Base-by-base conservation (phyloP, 1,284 basidiomycete genomes). In the Butyriboletus regius region DNA sequence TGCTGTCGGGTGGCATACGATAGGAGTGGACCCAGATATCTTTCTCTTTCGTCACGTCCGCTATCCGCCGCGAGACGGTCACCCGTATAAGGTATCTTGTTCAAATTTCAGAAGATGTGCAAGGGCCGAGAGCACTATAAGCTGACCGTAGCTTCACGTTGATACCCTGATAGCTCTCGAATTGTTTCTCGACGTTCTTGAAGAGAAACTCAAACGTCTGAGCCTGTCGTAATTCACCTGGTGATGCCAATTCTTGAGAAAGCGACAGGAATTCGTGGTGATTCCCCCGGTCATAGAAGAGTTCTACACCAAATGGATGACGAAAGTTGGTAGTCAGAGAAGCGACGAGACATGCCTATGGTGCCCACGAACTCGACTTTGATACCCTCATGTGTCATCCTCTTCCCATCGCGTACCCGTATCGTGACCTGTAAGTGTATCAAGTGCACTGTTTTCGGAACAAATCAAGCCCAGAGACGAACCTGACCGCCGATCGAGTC, bases 101-200 rank as follows among this genome's bases (percentile, higher is more conserved):
- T 46, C 35, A 9, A 14, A 35, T 4, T 20, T 55, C 41, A 57
- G 40, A 43, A 50, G 46, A 33, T 34, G 18, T 20, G 31, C 22
- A 7, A 43, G 20, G 22, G 17, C 36, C 17, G 42, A 43, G 26
- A 32, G 26, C 9, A 28, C 31, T 18, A 17, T 24, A 47, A 14
- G 70, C 83, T 55, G 55, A 91, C 91, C 92, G 74, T 57, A 98
- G 78, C 72, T 97, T 97, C 56, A 98, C 95, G 63, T 98, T 98
- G 68, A 98, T 98, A 1, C 95, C 95, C 58, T 93, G 86, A 67
- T 98, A 98, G 62, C 88, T 92, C 74, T 98, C 95, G 63, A 91
- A 97, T 67, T 95, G 92, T 75, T 98, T 98, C 79, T 98, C 96
- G 43, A 98, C 91, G 62, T 96, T 98, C 76, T 98, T 98, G 81